phyloP scores from a whole-genome alignment of 2,329 filamentous ascomycete species.

The Lachnellula hyalina region DNA sequence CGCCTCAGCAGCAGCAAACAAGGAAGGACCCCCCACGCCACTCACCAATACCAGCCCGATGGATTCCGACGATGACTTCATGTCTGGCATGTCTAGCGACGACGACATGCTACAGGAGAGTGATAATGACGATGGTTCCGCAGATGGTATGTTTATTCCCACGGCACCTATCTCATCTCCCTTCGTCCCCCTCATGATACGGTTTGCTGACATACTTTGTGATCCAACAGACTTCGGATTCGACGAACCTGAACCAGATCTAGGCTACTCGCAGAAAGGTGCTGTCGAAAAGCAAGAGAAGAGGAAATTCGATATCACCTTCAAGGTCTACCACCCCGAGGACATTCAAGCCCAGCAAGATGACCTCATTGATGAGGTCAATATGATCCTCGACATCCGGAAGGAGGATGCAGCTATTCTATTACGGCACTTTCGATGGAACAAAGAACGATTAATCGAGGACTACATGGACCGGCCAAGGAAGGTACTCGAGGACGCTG shows the following conservation, averaged over 20 bases:
- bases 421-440: conserved; percentile 86
- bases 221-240: conserved; percentile 30
- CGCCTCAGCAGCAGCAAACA: conserved; percentile 35
- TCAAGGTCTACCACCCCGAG: conserved; percentile 69
- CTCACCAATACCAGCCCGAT: conserved; percentile 58
- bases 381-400: conserved; percentile 81
- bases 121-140: conserved; percentile 64
- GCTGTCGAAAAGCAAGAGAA: conserved; percentile 62
- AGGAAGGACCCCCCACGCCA: conserved; percentile 48
- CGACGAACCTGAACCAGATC: conserved; percentile 45
- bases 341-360: conserved; percentile 86
- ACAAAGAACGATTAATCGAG: conserved; percentile 91
- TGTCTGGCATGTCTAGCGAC: conserved; percentile 77
- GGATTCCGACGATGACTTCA: conserved; percentile 95
- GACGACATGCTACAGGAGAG: conserved; percentile 69
- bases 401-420: conserved; percentile 89
- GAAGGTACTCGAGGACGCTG: conserved; percentile 76
- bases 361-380: conserved; percentile 81
- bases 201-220: conserved; percentile 4
- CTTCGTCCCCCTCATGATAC: not conserved
- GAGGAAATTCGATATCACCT: conserved; percentile 78
- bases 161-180: not conserved
- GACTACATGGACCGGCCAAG: conserved; percentile 89
- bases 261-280: conserved; percentile 52
- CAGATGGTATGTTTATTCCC: conserved; percentile 27